These are phyloP conservation scores for Alisma plantagoaquatica DNA, from an alignment of 106 monocot genomes.

Conservation along the genomic window DNA sequence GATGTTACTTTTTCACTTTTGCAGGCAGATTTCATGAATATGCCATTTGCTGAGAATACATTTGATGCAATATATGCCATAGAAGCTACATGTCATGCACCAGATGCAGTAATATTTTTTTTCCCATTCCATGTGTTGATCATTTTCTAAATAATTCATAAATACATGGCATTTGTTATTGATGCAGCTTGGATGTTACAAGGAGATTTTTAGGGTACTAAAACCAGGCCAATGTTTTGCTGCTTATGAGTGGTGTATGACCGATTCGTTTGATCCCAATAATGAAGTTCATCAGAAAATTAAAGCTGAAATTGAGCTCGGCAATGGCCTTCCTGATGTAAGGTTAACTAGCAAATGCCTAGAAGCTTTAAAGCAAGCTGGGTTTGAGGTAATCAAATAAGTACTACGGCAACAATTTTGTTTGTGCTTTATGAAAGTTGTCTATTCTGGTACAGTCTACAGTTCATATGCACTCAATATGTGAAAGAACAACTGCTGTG, in stretches of 20 bases:
- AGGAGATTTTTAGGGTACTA: constrained; percentile 80
- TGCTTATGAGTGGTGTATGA: constrained; percentile 98
- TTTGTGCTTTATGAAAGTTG: not conserved
- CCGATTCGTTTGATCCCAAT: constrained; percentile 57
- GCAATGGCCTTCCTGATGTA: constrained; percentile 90
- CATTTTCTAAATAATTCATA: not conserved
- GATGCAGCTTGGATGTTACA: constrained; percentile 78
- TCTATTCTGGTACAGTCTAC: no score
- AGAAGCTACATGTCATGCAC: constrained; percentile 98
- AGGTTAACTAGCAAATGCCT: constrained; percentile 65
- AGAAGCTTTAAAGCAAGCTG: constrained; percentile 74
- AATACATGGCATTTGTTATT: not conserved
- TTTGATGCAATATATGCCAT: constrained; percentile 97
- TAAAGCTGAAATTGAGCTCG: constrained; percentile 93
- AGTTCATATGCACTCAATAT: no score
- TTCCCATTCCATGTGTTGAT: not conserved
- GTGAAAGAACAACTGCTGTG: no score
- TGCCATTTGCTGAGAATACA: constrained; percentile 66
- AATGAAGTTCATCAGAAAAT: constrained; percentile 69
- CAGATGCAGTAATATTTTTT: constrained; percentile 57
- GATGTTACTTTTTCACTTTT: not conserved
- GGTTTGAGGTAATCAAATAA: constrained; percentile 70
- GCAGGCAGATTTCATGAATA: constrained; percentile 99
- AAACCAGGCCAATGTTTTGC: constrained; percentile 96
- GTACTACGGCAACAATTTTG: not conserved